Evolutionary conservation across 441 rosid species (phyloP).

Genomic region (Arabidopsis lyrata): DNA sequence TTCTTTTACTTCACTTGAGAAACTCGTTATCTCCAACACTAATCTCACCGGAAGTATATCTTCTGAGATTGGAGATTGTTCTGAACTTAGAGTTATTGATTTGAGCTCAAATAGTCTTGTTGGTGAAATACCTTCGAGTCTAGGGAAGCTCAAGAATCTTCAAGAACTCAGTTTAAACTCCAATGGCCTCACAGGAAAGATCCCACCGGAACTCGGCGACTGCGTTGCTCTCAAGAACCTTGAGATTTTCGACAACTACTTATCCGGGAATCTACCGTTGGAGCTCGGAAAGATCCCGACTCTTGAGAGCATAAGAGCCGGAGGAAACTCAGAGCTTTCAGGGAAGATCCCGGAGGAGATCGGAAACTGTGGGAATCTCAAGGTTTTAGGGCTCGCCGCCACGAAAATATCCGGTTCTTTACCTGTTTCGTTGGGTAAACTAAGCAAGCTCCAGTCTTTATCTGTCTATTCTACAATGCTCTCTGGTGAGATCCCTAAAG

Average conservation of each 20-base stretch:
- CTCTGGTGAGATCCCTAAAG: slow-evolving; percentile 65
- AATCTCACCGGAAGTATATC: slow-evolving; percentile 69
- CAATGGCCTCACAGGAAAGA: slow-evolving; percentile 62
- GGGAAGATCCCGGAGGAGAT: slow-evolving; percentile 68
- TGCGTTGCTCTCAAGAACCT: slow-evolving; percentile 59
- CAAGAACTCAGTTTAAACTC: slow-evolving; percentile 64
- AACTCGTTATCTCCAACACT: slow-evolving; percentile 57
- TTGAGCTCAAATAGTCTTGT: slow-evolving; percentile 69
- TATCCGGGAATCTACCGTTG: slow-evolving; percentile 55
- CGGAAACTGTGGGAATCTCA: slow-evolving; percentile 58
- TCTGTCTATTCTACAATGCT: slow-evolving; percentile 67
- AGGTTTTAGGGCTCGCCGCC: slow-evolving; percentile 67
- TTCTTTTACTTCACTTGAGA: slow-evolving; percentile 56
- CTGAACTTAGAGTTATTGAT: slow-evolving; percentile 51
- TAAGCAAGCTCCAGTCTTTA: slow-evolving; percentile 61
- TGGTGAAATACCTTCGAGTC: slow-evolving; percentile 60
- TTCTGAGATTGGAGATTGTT: slow-evolving; percentile 53
- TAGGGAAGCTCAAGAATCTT: slow-evolving; percentile 62
- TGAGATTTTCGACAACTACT: slow-evolving; percentile 60
- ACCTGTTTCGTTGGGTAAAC: slow-evolving; percentile 62
- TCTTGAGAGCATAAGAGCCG: slow-evolving; percentile 63
- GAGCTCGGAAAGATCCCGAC: slow-evolving; percentile 57
- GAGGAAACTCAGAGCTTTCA: slow-evolving; percentile 66
- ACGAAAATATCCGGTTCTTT: slow-evolving; percentile 62
- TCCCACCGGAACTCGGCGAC: slow-evolving; percentile 61